phyloP scores from a whole-genome alignment of 352 stramenopile species.

The Pythium graminicola region DNA sequence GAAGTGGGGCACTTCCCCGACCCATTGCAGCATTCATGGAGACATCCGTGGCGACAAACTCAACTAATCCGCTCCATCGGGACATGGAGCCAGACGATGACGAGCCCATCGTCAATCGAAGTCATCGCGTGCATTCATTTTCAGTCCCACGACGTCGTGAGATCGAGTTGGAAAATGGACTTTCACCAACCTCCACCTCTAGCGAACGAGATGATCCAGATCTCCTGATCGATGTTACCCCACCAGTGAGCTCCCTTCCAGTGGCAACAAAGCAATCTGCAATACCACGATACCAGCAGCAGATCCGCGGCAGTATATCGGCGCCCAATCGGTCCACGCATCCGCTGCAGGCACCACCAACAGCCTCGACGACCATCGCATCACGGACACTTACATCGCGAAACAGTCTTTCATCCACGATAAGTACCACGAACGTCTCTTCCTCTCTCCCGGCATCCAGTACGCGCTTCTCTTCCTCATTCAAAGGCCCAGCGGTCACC shows the following conservation, averaged over 20 bases:
- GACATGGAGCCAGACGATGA: conserved; percentile 9
- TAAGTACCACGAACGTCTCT: not conserved
- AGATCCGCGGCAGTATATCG: not conserved
- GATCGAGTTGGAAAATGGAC: conserved; percentile 11
- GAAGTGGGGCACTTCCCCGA: not conserved
- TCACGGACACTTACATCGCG: not conserved
- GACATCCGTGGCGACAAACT: not conserved
- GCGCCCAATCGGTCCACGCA: not conserved
- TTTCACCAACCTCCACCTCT: conserved; percentile 9
- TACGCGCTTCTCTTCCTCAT: not conserved
- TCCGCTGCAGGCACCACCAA: conserved; percentile 4
- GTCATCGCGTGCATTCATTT: conserved; percentile 21
- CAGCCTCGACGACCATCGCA: not conserved
- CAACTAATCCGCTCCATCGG: not conserved
- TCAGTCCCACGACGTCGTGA: conserved; percentile 20
- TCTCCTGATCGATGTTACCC: conserved; percentile 10
- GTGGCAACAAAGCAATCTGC: not conserved
- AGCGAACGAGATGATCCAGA: conserved; percentile 18
- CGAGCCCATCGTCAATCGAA: not conserved
- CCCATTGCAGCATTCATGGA: conserved; percentile 21
- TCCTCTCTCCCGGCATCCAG: not conserved
- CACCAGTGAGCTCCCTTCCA: not conserved
- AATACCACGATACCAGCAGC: conserved; percentile 13
- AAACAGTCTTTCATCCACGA: not conserved
- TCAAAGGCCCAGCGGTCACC: conserved; percentile 1